Percentiles rank a stretch among this genome's conserved stretches.
Evolutionary conservation across 257 asterid species (phyloP).

Genomic region (Hygrophila difformis): DNA sequence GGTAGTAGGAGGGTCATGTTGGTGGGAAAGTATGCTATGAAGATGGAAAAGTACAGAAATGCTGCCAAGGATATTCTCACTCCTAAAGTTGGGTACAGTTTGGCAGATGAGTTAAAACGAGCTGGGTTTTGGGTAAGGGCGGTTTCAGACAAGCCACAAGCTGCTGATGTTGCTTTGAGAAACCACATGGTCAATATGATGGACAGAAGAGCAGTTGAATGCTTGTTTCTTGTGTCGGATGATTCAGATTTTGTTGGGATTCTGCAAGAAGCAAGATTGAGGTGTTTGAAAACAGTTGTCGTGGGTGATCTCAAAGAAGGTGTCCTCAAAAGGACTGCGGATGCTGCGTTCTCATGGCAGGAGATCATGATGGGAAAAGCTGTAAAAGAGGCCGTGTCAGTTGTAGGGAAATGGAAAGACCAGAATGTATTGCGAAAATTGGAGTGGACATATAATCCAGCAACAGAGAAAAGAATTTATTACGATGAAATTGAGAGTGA

Average conservation of each 20-base stretch:
- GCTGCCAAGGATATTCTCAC: conserved; percentile 67
- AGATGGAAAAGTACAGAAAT: conserved; percentile 79
- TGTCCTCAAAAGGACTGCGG: conserved; percentile 57
- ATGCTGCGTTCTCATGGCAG: conserved; percentile 81
- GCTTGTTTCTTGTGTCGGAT: conserved; percentile 78
- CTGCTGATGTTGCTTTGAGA: conserved; percentile 66
- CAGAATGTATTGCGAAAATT: conserved; percentile 48
- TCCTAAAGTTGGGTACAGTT: conserved; percentile 69
- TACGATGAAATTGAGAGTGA: conserved; percentile 35
- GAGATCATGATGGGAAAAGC: conserved; percentile 84
- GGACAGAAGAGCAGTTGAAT: conserved; percentile 53
- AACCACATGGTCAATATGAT: conserved; percentile 65
- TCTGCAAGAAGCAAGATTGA: conserved; percentile 63
- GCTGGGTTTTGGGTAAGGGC: conserved; percentile 79
- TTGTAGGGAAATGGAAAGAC: conserved; percentile 77
- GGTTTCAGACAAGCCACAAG: conserved; percentile 71
- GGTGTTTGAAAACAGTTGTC: conserved; percentile 84
- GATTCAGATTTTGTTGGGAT: conserved; percentile 68
- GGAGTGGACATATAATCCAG: conserved; percentile 79
- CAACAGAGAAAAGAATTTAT: conserved; percentile 27
- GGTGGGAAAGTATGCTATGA: conserved; percentile 62
- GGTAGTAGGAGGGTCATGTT: conserved; percentile 70
- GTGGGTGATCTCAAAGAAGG: conserved; percentile 69
- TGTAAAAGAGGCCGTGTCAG: conserved; percentile 65
- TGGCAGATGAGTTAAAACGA: conserved; percentile 70